phyloP scores from a whole-genome alignment of 2,329 filamentous ascomycete species.

The Chaetomium sp. region DNA sequence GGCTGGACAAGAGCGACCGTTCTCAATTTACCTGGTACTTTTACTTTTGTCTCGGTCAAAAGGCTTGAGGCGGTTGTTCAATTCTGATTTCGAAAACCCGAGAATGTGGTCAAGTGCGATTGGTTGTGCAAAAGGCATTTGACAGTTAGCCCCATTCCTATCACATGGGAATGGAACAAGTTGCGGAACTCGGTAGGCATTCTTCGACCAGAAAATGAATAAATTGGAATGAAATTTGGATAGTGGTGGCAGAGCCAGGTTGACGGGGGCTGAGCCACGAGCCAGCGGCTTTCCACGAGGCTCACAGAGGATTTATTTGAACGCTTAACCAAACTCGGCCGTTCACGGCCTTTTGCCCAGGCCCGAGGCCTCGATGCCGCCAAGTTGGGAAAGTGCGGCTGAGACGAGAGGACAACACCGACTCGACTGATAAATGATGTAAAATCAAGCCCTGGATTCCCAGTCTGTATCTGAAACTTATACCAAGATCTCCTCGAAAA shows the following conservation, averaged over 20 bases:
- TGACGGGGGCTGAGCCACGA: slow-evolving; percentile 3
- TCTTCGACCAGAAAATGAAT: background rate
- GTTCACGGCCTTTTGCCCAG: too few species aligned
- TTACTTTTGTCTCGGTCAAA: background rate
- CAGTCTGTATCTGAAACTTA: background rate
- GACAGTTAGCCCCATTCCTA: background rate
- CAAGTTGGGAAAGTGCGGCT: background rate
- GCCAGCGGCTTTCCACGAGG: background rate
- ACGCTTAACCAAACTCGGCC: background rate
- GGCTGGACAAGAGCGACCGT: too few species aligned
- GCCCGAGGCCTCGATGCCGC: background rate
- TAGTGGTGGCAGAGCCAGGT: slow-evolving; percentile 6
- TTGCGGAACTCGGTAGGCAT: background rate
- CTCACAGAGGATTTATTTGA: background rate
- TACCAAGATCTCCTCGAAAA: background rate
- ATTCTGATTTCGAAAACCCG: background rate
- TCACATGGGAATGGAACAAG: background rate
- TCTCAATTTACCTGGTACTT: too few species aligned
- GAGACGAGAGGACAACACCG: background rate
- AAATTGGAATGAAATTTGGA: background rate
- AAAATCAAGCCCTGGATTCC: background rate
- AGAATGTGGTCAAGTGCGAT: background rate
- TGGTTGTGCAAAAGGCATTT: background rate
- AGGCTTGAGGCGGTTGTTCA: background rate
- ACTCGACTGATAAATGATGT: background rate